phyloP scores from a whole-genome alignment of 2,329 filamentous ascomycete genomes.

The Hymenoscyphus linearis region DNA sequence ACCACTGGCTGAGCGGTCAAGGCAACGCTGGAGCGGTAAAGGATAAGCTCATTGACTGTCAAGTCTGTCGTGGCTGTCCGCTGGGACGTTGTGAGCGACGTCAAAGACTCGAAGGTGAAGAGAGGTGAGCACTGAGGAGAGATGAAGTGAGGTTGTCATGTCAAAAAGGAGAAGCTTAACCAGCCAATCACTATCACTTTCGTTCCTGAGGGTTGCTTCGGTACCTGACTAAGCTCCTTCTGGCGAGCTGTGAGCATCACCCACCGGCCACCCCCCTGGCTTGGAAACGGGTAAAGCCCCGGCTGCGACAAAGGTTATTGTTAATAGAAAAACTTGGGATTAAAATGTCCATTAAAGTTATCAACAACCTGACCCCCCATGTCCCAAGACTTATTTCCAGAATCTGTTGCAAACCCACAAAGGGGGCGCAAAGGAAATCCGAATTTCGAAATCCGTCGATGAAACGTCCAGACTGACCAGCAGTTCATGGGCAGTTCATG shows the following conservation, averaged over 20 bases:
- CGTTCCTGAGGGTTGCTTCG: background rate
- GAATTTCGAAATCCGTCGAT: background rate
- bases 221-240: background rate
- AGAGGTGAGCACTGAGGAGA: too few species aligned
- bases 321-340: background rate
- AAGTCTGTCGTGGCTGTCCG: too few species aligned
- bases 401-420: background rate
- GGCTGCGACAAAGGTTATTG: background rate
- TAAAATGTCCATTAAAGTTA: too few species aligned
- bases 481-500: too few species aligned
- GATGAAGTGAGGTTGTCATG: background rate
- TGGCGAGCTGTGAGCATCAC: background rate
- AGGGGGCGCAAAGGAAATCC: too few species aligned
- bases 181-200: background rate
- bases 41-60: too few species aligned
- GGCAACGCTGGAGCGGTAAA: too few species aligned
- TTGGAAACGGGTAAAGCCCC: background rate
- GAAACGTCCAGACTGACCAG: background rate
- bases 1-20: too few species aligned
- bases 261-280: background rate
- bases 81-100: too few species aligned
- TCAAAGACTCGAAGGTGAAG: too few species aligned
- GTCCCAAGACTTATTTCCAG: too few species aligned
- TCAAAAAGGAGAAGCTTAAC: background rate
- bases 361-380: too few species aligned